Percentiles rank a stretch among this genome's conserved stretches.
phyloP scores from a whole-genome alignment of 306 rosid genomes.

The Bauhinia variegata region DNA sequence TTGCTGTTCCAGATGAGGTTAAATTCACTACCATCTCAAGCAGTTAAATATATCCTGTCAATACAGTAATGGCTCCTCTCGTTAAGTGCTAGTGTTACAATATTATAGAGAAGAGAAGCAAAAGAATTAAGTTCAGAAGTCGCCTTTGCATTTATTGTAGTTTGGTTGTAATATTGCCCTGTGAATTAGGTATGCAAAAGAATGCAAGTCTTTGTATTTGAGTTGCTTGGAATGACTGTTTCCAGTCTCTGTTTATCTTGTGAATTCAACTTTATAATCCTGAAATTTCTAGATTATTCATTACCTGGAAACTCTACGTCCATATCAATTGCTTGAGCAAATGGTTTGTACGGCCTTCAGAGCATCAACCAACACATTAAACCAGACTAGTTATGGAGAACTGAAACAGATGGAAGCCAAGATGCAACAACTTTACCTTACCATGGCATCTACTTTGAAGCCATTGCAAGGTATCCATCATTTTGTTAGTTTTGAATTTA shows the following conservation, averaged over 20 bases:
- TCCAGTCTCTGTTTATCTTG: slow-evolving; percentile 25
- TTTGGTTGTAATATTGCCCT: slow-evolving; percentile 23
- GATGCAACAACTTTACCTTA: slow-evolving; percentile 78
- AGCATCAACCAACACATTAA: slow-evolving; percentile 77
- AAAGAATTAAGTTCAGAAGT: slow-evolving; percentile 10
- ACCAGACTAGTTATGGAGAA: slow-evolving; percentile 75
- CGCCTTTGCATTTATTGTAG: too few relatives aligned
- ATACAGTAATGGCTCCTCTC: background rate
- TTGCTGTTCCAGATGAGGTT: background rate
- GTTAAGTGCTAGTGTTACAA: background rate
- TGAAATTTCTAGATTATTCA: slow-evolving; percentile 71
- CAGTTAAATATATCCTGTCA: too few relatives aligned
- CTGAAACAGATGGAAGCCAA: slow-evolving; percentile 72
- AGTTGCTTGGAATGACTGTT: slow-evolving; percentile 31
- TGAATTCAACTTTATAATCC: slow-evolving; percentile 27
- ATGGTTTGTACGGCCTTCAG: slow-evolving; percentile 87
- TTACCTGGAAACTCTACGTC: slow-evolving; percentile 83
- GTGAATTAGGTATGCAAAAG: slow-evolving; percentile 1
- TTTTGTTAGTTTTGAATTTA: slow-evolving; percentile 1
- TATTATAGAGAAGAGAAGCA: background rate
- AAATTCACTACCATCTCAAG: background rate
- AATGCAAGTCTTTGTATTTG: background rate
- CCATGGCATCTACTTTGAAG: slow-evolving; percentile 69
- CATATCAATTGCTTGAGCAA: slow-evolving; percentile 91
- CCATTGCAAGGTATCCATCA: slow-evolving; percentile 68